phyloP scores from a whole-genome alignment of 2,329 filamentous ascomycete species.

The Pseudogymnoascus sp. region DNA sequence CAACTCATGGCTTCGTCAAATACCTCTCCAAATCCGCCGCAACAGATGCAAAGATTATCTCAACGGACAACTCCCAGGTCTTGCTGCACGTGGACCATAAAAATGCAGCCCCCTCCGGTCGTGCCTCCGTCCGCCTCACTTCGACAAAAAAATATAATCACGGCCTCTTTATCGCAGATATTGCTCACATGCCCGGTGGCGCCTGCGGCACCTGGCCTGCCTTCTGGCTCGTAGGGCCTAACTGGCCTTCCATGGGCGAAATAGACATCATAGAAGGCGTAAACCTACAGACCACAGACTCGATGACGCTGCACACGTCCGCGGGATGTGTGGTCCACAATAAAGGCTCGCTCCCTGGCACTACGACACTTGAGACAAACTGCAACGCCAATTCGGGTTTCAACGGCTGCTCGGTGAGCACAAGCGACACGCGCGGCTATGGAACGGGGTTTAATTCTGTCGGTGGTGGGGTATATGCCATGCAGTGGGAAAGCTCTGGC shows the following conservation, averaged over 20 bases:
- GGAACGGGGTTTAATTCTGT: slow-evolving; percentile 59
- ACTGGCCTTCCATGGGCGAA: slow-evolving; percentile 58
- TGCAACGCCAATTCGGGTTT: slow-evolving; percentile 42
- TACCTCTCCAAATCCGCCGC: slow-evolving; percentile 49
- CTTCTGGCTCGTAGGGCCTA: slow-evolving; percentile 47
- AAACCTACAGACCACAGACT: slow-evolving; percentile 51
- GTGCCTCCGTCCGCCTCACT: slow-evolving; percentile 56
- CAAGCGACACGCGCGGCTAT: slow-evolving; percentile 39
- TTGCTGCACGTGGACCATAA: slow-evolving; percentile 62
- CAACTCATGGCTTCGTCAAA: slow-evolving; percentile 58
- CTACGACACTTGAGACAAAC: slow-evolving; percentile 31
- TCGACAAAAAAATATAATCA: slow-evolving; percentile 56
- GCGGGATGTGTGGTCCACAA: slow-evolving; percentile 36
- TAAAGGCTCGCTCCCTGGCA: slow-evolving; percentile 35
- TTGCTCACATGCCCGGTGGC: slow-evolving; percentile 64
- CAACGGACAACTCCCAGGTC: slow-evolving; percentile 45
- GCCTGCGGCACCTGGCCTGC: slow-evolving; percentile 68
- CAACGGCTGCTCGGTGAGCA: slow-evolving; percentile 28
- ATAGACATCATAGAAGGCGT: slow-evolving; percentile 65
- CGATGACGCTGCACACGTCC: slow-evolving; percentile 54
- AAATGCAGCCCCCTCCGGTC: slow-evolving; percentile 45
- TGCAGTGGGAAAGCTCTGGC: slow-evolving; percentile 59
- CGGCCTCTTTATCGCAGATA: slow-evolving; percentile 63
- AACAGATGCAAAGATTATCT: slow-evolving; percentile 47
- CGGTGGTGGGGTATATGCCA: slow-evolving; percentile 61